Evolutionary conservation across 1,139 yeast genomes (phyloP).

Genomic region (Pichia sp.): DNA sequence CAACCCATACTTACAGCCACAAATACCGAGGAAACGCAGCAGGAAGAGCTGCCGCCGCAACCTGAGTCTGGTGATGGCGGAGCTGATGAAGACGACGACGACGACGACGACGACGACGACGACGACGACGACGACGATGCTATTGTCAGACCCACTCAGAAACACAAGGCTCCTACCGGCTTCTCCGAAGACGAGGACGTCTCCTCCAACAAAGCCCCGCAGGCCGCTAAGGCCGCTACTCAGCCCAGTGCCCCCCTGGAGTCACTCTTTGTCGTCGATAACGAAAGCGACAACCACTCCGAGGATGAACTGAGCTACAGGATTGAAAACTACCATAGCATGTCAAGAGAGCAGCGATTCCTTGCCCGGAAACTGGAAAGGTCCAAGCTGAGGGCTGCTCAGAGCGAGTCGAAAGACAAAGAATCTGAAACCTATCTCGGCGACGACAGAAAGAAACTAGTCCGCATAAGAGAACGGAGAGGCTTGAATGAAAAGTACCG

Average conservation of each 20-base stretch:
- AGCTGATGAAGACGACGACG: no score
- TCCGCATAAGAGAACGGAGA: slow-evolving; percentile 4
- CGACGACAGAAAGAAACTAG: background rate
- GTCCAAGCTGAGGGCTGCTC: slow-evolving; percentile 18
- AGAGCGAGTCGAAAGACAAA: background rate
- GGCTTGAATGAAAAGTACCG: slow-evolving; percentile 11
- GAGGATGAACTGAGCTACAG: slow-evolving; percentile 6
- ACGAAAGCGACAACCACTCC: slow-evolving; percentile 1
- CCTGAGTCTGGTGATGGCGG: no score
- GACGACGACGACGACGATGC: slow-evolving; percentile 13
- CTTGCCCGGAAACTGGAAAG: slow-evolving; percentile 26
- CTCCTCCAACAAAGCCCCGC: slow-evolving; percentile 1
- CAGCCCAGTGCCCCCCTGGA: background rate
- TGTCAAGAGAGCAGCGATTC: slow-evolving; percentile 28
- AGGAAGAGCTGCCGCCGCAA: no score
- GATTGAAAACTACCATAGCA: slow-evolving; percentile 22
- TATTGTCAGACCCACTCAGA: slow-evolving; percentile 3
- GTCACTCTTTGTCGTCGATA: slow-evolving; percentile 10
- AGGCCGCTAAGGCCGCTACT: background rate
- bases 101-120: slow-evolving; percentile 3
- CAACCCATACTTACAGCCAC: background rate
- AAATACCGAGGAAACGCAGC: no score
- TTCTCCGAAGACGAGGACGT: slow-evolving; percentile 2
- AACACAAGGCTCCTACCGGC: background rate
- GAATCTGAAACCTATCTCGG: background rate